Percentiles rank a stretch among this genome's conserved stretches.
phyloP scores from a whole-genome alignment of 2,329 filamentous ascomycete species.

The Sarocladium strictum region DNA sequence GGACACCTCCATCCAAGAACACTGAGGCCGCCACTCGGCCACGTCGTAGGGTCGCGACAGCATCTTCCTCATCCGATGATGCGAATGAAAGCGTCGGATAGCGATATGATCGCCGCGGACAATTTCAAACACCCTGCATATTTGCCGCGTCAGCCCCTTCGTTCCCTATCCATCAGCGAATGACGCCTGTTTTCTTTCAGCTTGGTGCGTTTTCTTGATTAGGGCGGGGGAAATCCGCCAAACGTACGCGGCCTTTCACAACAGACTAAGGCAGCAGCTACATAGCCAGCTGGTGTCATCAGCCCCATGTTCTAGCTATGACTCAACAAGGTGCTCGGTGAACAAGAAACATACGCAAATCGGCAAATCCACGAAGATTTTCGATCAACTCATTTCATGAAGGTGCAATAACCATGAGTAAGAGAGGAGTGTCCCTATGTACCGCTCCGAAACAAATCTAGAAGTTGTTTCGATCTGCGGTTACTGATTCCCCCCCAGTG shows the following conservation, averaged over 20 bases:
- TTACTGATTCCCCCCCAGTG: not conserved
- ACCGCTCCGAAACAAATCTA: not conserved
- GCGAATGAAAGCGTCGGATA: too few relatives aligned
- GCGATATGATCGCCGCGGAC: not conserved
- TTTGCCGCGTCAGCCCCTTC: not conserved
- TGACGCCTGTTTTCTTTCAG: not conserved
- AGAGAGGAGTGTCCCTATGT: not conserved
- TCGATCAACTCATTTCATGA: too few relatives aligned
- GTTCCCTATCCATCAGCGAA: too few relatives aligned
- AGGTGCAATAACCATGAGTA: not conserved
- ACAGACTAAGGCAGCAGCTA: too few relatives aligned
- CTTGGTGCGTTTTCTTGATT: not conserved
- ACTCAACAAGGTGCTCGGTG: not conserved
- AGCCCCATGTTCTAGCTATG: not conserved
- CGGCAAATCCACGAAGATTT: too few relatives aligned
- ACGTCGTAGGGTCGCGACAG: not conserved
- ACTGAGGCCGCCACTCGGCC: not conserved
- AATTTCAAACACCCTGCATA: not conserved
- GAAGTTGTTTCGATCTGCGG: not conserved
- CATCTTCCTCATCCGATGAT: too few relatives aligned
- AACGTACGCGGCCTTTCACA: conserved; percentile 1
- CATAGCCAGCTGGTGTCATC: too few relatives aligned
- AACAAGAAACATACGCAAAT: too few relatives aligned
- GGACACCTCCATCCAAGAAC: conserved; percentile 15
- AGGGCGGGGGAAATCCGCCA: not conserved